phyloP scores from a whole-genome alignment of 108 stramenopile species.

The Fragilaria crotonensis region DNA sequence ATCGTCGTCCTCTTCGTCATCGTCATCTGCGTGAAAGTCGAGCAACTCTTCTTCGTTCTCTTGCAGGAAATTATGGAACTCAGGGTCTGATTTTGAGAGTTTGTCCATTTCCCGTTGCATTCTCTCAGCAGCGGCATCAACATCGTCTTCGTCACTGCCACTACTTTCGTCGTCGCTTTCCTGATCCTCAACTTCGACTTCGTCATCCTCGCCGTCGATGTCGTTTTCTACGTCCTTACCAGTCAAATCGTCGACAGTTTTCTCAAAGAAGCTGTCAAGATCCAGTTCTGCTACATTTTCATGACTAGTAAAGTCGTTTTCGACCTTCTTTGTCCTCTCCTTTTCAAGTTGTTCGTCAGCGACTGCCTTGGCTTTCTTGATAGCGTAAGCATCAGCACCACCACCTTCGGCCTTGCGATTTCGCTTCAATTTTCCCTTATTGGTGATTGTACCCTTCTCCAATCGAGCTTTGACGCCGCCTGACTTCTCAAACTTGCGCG shows the following conservation, averaged over 20 bases:
- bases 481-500: constrained; percentile 68
- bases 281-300: constrained; percentile 41
- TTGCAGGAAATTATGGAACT: constrained; percentile 82
- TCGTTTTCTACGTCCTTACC: constrained; percentile 4
- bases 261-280: constrained; percentile 43
- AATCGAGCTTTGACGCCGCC: constrained; percentile 65
- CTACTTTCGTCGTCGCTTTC: constrained; percentile 9
- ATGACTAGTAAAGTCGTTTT: constrained; percentile 27
- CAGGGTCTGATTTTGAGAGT: constrained; percentile 74
- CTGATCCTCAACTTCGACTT: constrained; percentile 21
- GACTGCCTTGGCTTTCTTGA: background rate
- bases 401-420: background rate
- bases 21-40: constrained; percentile 12
- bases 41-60: constrained; percentile 77
- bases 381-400: constrained; percentile 3
- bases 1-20: constrained; percentile 7
- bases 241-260: constrained; percentile 11
- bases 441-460: constrained; percentile 58
- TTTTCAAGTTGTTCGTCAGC: background rate
- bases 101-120: constrained; percentile 77
- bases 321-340: constrained; percentile 17
- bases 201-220: constrained; percentile 17
- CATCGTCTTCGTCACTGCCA: constrained; percentile 47
- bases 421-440: constrained; percentile 61
- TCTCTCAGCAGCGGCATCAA: constrained; percentile 56